These are phyloP conservation scores for Chlorella sp. DNA, from an alignment of 139 green algal genomes.

Conservation along the genomic window DNA sequence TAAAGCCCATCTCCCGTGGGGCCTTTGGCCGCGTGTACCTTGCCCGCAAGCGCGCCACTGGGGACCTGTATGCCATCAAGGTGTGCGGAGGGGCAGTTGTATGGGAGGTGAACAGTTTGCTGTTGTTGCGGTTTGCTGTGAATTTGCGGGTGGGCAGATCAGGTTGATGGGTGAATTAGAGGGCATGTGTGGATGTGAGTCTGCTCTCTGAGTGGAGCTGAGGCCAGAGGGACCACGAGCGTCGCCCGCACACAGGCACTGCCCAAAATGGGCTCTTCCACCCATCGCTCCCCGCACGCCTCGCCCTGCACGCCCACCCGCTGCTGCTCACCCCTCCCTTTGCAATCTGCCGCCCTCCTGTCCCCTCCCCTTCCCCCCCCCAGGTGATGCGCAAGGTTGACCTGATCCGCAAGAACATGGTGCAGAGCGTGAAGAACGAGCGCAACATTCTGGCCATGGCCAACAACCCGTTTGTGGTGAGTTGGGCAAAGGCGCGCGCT, in stretches of 20 bases:
- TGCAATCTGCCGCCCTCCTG: too few relatives aligned
- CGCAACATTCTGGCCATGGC: conserved; percentile 93
- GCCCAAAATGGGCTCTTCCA: not conserved
- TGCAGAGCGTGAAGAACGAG: conserved; percentile 90
- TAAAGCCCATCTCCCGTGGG: conserved; percentile 94
- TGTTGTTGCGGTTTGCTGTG: too few relatives aligned
- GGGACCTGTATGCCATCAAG: conserved; percentile 87
- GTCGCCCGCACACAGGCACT: not conserved
- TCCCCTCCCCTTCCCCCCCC: too few relatives aligned
- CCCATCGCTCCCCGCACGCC: not conserved
- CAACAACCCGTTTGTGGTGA: conserved; percentile 87
- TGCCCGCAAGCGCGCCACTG: conserved; percentile 82
- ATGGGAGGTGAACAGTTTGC: too few relatives aligned
- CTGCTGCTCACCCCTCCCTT: not conserved
- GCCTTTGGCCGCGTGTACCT: conserved; percentile 96
- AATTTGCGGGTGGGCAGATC: too few relatives aligned
- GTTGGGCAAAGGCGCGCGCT: not conserved
- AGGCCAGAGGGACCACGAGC: too few relatives aligned
- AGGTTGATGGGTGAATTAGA: too few relatives aligned
- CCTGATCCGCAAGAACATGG: conserved; percentile 96
- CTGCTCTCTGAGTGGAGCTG: not conserved
- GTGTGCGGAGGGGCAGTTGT: conserved; percentile 23
- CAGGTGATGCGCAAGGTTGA: conserved; percentile 95
- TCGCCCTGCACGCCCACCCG: not conserved
- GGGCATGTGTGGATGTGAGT: not conserved